phyloP scores from a whole-genome alignment of 495 filamentous ascomycete species.

The Trichodelitschia bisporula region DNA sequence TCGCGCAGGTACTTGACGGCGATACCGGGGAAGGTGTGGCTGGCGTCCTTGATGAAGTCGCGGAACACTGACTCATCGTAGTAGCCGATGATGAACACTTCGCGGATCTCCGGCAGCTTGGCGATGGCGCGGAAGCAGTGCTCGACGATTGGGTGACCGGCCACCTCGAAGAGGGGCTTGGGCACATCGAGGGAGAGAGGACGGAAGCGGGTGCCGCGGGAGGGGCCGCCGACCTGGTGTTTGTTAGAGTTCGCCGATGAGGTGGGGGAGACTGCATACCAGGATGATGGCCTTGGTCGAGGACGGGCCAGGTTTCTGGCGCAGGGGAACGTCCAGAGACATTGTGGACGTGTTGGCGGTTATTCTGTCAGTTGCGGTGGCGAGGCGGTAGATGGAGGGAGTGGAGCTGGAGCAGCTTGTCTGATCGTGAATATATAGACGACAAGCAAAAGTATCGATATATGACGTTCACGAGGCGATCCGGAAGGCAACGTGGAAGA shows the following conservation, averaged over 20 bases:
- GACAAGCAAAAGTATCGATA: no score
- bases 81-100: constrained; percentile 95
- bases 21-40: constrained; percentile 66
- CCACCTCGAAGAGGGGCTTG: constrained; percentile 98
- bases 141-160: constrained; percentile 93
- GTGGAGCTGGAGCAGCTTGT: no score
- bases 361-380: no score
- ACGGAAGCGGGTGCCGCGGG: constrained; percentile 84
- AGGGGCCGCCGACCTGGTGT: constrained; percentile 68
- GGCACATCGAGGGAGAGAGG: constrained; percentile 91
- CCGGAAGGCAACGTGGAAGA: no score
- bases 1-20: constrained; percentile 89
- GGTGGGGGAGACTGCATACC: constrained; percentile 18
- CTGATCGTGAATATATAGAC: no score
- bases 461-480: no score
- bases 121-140: constrained; percentile 84
- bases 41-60: constrained; percentile 85
- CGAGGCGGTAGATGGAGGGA: no score
- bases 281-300: constrained; percentile 50
- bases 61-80: constrained; percentile 94
- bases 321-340: constrained; percentile 15
- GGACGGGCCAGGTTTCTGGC: constrained; percentile 12
- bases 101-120: constrained; percentile 77
- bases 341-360: no score
- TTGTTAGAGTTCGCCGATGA: constrained; percentile 6